A percentile compares a stretch with the other conserved stretches of the same genome.
phyloP scores from a whole-genome alignment of 2,329 filamentous ascomycete species.

The Pseudogymnoascus sp. region DNA sequence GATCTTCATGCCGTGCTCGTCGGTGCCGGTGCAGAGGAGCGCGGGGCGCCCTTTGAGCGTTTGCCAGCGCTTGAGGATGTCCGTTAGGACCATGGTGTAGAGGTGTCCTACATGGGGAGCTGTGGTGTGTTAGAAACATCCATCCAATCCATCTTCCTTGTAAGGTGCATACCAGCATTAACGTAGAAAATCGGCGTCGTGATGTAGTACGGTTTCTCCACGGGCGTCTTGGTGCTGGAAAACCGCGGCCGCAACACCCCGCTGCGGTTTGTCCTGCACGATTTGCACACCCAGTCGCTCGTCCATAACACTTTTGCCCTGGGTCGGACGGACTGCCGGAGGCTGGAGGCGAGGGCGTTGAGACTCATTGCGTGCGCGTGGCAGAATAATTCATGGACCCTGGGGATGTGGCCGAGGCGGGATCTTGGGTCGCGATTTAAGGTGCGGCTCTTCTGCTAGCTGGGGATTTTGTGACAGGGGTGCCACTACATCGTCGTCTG shows the following conservation, averaged over 20 bases:
- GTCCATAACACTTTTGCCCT: constrained; percentile 10
- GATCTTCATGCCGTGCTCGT: constrained; percentile 97
- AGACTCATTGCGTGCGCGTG: constrained; percentile 17
- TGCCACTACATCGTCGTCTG: not conserved
- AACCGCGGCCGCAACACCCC: constrained; percentile 8
- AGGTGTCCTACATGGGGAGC: constrained; percentile 92
- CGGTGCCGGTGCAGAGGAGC: constrained; percentile 80
- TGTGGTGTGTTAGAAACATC: constrained; percentile 28
- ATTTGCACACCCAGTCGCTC: constrained; percentile 20
- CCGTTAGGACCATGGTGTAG: constrained; percentile 84
- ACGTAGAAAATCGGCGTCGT: constrained; percentile 99
- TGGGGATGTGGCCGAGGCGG: not conserved
- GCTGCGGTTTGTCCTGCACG: constrained; percentile 15
- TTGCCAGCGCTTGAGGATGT: constrained; percentile 90
- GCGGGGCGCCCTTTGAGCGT: constrained; percentile 62
- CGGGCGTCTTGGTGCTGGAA: constrained; percentile 16
- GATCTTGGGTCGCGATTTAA: constrained; percentile 2
- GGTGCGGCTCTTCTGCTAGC: constrained; percentile 2
- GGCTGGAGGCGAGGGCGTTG: constrained; percentile 15
- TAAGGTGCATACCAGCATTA: constrained; percentile 61
- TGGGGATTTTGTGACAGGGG: not conserved
- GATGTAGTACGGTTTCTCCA: constrained; percentile 79
- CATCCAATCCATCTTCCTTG: not conserved
- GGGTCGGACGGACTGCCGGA: constrained; percentile 16
- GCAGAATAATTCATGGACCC: not conserved